These are phyloP conservation scores for Poteriospumella lacustris DNA, from an alignment of 108 stramenopile species.

Conservation along the genomic window DNA sequence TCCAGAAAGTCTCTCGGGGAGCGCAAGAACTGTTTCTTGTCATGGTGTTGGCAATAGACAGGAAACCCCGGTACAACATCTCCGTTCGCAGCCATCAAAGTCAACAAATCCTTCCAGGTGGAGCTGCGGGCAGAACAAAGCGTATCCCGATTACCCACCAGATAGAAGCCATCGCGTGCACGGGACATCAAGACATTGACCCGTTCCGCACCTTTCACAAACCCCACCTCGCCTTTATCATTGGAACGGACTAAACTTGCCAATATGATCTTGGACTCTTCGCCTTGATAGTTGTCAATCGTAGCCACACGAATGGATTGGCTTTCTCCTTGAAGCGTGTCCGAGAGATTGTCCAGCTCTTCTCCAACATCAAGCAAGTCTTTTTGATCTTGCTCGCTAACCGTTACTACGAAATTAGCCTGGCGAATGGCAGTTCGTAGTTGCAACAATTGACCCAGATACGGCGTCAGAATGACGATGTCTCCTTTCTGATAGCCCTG, in stretches of 20 bases:
- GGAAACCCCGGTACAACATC: not conserved
- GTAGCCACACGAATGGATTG: conserved; percentile 20
- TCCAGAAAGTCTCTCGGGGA: not conserved
- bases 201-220: conserved; percentile 1
- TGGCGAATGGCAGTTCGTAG: not conserved
- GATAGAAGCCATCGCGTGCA: conserved; percentile 15
- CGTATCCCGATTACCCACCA: conserved; percentile 16
- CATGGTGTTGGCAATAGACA: not conserved
- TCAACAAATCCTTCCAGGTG: not conserved
- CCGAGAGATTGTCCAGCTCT: not conserved
- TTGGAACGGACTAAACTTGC: conserved; percentile 27
- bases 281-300: conserved; percentile 52
- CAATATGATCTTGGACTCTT: conserved; percentile 40
- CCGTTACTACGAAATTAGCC: not conserved
- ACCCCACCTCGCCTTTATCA: not conserved
- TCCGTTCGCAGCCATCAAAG: not conserved
- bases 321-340: not conserved
- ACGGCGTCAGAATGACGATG: conserved; percentile 21
- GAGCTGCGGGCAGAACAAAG: no score
- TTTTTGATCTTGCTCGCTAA: not conserved
- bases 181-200: conserved; percentile 30
- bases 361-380: not conserved
- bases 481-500: conserved; percentile 32
- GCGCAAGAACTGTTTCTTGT: not conserved
- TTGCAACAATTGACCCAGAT: conserved; percentile 22